These are phyloP conservation scores for Phytophthora agathidicida DNA, from an alignment of 352 stramenopile species.

Conservation along the genomic window DNA sequence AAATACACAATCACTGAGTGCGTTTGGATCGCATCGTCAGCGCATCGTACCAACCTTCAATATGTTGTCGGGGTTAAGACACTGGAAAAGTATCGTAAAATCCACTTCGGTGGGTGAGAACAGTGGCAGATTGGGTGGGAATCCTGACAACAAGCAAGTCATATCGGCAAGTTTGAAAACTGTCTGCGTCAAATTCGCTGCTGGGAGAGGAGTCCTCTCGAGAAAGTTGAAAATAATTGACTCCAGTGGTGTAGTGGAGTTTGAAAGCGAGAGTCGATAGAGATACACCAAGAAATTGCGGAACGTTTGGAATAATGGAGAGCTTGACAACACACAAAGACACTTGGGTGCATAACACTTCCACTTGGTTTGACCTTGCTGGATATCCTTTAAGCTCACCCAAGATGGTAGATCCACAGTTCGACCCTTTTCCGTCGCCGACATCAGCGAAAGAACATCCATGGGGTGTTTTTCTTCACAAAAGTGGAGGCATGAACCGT, in stretches of 20 bases:
- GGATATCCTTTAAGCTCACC: slow-evolving; percentile 74
- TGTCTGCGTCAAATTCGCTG: slow-evolving; percentile 33
- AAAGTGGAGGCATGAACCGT: slow-evolving; percentile 72
- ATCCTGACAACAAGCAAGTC: slow-evolving; percentile 40
- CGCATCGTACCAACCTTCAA: slow-evolving; percentile 51
- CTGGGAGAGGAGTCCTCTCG: slow-evolving; percentile 50
- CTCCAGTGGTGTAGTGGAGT: slow-evolving; percentile 39
- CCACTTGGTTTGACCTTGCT: slow-evolving; percentile 59
- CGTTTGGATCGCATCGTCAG: too few species aligned
- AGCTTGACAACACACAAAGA: slow-evolving; percentile 63
- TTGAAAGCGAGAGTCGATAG: slow-evolving; percentile 52
- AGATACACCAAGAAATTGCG: slow-evolving; percentile 49
- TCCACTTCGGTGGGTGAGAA: slow-evolving; percentile 67
- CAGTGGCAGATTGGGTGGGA: slow-evolving; percentile 21
- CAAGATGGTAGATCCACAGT: slow-evolving; percentile 60
- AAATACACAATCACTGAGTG: slow-evolving; percentile 3
- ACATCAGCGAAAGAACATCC: slow-evolving; percentile 68
- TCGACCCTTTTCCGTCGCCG: slow-evolving; percentile 42
- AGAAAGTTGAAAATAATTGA: slow-evolving; percentile 62
- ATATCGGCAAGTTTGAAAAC: slow-evolving; percentile 47
- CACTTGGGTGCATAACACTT: slow-evolving; percentile 71
- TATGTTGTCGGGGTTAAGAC: slow-evolving; percentile 67
- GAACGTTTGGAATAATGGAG: slow-evolving; percentile 65
- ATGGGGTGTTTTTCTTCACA: slow-evolving; percentile 65
- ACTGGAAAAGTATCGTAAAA: slow-evolving; percentile 76